Evolutionary conservation across 2,329 filamentous ascomycete species (phyloP).

Genomic region (Colletotrichum melonis): DNA sequence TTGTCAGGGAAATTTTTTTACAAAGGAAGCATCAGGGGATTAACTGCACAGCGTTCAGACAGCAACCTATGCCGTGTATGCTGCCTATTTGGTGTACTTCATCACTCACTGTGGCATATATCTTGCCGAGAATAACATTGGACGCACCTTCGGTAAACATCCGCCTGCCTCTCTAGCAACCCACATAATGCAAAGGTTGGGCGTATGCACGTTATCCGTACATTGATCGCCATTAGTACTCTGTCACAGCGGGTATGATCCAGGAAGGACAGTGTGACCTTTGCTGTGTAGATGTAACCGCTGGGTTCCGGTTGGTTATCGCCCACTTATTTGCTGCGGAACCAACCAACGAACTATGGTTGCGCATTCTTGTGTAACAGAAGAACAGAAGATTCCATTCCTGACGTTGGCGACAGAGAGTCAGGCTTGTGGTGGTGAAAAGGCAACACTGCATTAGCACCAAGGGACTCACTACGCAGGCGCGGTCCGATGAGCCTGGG

Average conservation of each 20-base stretch:
- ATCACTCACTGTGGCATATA: not conserved
- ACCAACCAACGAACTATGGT: not conserved
- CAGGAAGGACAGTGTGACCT: not conserved
- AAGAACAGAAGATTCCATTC: conserved; percentile 8
- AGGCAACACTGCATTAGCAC: conserved; percentile 11
- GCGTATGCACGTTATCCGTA: not conserved
- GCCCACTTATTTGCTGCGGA: not conserved
- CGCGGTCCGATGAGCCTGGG: conserved; percentile 25
- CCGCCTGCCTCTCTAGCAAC: not conserved
- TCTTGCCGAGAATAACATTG: not conserved
- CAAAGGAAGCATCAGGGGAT: not conserved
- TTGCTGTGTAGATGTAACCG: not conserved
- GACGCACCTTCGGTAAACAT: not conserved
- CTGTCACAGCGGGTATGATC: not conserved
- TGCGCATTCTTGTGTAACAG: conserved; percentile 2
- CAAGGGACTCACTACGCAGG: conserved; percentile 7
- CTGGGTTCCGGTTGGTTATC: not conserved
- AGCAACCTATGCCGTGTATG: not conserved
- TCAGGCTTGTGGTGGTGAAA: not conserved
- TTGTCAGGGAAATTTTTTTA: not conserved
- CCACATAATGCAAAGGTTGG: not conserved
- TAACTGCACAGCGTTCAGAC: not conserved
- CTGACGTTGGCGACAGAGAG: not conserved
- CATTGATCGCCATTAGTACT: not conserved
- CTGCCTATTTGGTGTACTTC: not conserved